phyloP scores from a whole-genome alignment of 2,329 filamentous ascomycete species.

The Calonectria fujianensis region DNA sequence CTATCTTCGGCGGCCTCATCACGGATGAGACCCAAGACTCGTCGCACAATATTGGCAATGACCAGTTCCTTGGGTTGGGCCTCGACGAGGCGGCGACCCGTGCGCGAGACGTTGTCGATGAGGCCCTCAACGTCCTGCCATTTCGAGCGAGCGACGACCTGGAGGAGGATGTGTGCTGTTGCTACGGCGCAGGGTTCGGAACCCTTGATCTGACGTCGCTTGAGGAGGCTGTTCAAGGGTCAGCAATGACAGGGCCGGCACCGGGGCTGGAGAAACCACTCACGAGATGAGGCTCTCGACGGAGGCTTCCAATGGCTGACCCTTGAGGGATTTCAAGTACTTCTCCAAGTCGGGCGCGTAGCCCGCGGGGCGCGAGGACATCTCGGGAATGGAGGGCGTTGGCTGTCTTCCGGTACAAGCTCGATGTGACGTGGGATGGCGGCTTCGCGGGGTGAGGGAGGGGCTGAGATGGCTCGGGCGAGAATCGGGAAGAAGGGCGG shows the following conservation, averaged over 20 bases:
- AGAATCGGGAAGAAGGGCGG: slow-evolving; percentile 17
- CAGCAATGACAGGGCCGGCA: slow-evolving; percentile 16
- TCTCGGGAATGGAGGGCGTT: slow-evolving; percentile 49
- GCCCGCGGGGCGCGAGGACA: slow-evolving; percentile 61
- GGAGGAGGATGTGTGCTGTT: slow-evolving; percentile 90
- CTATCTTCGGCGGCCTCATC: slow-evolving; percentile 91
- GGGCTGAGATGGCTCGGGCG: slow-evolving; percentile 27
- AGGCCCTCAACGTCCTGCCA: slow-evolving; percentile 86
- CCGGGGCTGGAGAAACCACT: slow-evolving; percentile 56
- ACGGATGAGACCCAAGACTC: slow-evolving; percentile 91
- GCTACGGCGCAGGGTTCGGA: slow-evolving; percentile 93
- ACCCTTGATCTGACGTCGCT: slow-evolving; percentile 91
- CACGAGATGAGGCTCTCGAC: slow-evolving; percentile 91
- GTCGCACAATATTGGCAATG: slow-evolving; percentile 94
- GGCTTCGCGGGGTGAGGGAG: slow-evolving; percentile 42
- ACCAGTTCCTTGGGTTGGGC: slow-evolving; percentile 94
- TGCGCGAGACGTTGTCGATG: slow-evolving; percentile 85
- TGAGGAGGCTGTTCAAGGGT: slow-evolving; percentile 80
- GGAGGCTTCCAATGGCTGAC: slow-evolving; percentile 84
- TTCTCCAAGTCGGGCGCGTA: slow-evolving; percentile 83
- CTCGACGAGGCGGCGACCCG: slow-evolving; percentile 85
- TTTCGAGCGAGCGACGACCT: slow-evolving; percentile 88
- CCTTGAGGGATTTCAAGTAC: slow-evolving; percentile 87
- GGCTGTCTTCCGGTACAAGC: slow-evolving; percentile 25
- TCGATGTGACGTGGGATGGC: slow-evolving; percentile 47